A percentile compares a stretch with the other conserved stretches of the same genome.
These are phyloP conservation scores for Claviceps maximensis DNA, from an alignment of 2,329 filamentous ascomycete species.

Conservation along the genomic window DNA sequence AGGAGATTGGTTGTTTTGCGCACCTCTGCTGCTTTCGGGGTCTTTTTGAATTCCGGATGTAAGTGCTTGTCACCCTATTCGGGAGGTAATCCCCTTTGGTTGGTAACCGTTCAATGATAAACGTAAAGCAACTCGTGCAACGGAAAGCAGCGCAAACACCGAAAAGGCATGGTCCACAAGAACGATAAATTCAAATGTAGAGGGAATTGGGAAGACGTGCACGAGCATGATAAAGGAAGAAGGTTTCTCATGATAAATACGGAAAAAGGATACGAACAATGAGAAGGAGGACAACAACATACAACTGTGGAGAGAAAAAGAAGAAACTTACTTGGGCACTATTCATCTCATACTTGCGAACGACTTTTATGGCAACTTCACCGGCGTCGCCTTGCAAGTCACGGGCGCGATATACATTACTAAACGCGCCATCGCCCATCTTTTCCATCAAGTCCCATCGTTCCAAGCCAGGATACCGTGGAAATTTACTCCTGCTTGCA, in stretches of 20 bases:
- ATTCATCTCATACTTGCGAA: constrained; percentile 98
- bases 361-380: constrained; percentile 95
- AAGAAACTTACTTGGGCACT: constrained; percentile 76
- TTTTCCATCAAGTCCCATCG: constrained; percentile 81
- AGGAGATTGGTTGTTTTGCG: constrained; percentile 22
- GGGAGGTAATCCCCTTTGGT: constrained; percentile 30
- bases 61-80: constrained; percentile 77
- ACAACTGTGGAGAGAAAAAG: constrained; percentile 30
- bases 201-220: background rate
- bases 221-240: background rate
- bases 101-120: constrained; percentile 31
- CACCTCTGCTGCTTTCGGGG: constrained; percentile 96
- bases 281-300: constrained; percentile 31
- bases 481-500: constrained; percentile 71
- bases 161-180: constrained; percentile 11
- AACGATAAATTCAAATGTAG: constrained; percentile 7
- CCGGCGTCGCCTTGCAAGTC: constrained; percentile 58
- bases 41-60: constrained; percentile 93
- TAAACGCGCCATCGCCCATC: constrained; percentile 98
- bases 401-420: constrained; percentile 86
- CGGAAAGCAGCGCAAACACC: constrained; percentile 4
- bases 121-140: constrained; percentile 1
- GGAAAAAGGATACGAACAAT: background rate
- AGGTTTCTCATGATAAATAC: too few relatives aligned
- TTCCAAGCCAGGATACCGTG: constrained; percentile 36